A percentile compares a stretch with the other conserved stretches of the same genome.
phyloP scores from a whole-genome alignment of 495 filamentous ascomycete species.

The Hyaloscypha finlandica region DNA sequence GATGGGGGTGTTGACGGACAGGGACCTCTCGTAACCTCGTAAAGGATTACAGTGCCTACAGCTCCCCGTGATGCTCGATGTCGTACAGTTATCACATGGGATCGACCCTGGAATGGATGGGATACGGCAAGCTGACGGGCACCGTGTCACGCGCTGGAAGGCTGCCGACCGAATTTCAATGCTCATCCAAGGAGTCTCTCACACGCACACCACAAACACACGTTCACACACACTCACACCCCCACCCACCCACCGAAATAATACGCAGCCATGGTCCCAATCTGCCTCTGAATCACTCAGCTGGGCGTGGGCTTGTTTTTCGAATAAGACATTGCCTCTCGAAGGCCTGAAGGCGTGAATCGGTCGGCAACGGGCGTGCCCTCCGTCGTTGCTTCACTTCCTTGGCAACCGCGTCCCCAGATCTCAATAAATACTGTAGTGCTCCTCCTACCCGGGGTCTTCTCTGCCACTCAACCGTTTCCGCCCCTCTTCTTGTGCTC shows the following conservation, averaged over 20 bases:
- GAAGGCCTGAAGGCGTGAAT: not conserved
- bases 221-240: too few relatives aligned
- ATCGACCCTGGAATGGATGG: too few relatives aligned
- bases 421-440: not conserved
- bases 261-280: not conserved
- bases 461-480: not conserved
- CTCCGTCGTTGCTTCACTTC: not conserved
- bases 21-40: not conserved
- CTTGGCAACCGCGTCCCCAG: not conserved
- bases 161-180: not conserved
- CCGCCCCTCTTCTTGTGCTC: not conserved
- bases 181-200: not conserved
- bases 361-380: not conserved
- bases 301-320: too few relatives aligned
- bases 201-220: not conserved
- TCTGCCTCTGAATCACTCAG: not conserved
- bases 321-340: not conserved
- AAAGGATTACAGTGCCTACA: not conserved
- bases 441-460: not conserved
- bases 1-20: not conserved
- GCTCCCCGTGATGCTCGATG: not conserved
- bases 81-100: not conserved
- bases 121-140: not conserved
- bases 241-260: not conserved
- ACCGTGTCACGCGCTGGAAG: not conserved